phyloP scores from a whole-genome alignment of 306 rosid genomes.

The Acacia melanoxylon region DNA sequence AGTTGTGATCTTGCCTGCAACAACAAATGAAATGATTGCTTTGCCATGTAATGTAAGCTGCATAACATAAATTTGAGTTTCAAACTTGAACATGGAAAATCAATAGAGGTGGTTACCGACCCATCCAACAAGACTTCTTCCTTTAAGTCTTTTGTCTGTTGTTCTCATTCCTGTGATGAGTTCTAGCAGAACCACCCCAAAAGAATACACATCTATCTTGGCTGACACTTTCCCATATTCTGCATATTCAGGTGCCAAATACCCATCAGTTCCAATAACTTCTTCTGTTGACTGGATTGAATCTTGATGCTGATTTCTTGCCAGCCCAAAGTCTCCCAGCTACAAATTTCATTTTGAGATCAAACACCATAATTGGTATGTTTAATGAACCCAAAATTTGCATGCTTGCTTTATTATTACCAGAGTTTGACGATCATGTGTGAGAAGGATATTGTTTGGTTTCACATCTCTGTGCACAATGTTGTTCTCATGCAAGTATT shows the following conservation, averaged over 20 bases:
- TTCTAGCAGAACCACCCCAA: conserved; percentile 80
- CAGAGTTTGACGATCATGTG: conserved; percentile 72
- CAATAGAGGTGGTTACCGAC: conserved; percentile 64
- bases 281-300: conserved; percentile 54
- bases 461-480: conserved; percentile 8
- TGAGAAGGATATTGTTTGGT: conserved; percentile 26
- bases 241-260: conserved; percentile 93
- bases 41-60: background rate
- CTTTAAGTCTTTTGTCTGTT: conserved; percentile 71
- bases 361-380: background rate
- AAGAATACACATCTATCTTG: conserved; percentile 88
- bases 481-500: conserved; percentile 7
- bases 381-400: conserved; percentile 9
- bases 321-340: conserved; percentile 94
- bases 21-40: background rate
- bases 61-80: background rate
- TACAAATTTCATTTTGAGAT: conserved; percentile 29
- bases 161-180: conserved; percentile 81
- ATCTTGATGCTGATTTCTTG: conserved; percentile 61
- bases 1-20: background rate
- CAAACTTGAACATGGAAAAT: background rate
- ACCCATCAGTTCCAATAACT: conserved; percentile 76
- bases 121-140: conserved; percentile 92
- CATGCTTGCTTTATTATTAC: conserved; percentile 43
- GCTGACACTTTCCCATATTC: conserved; percentile 78